These are phyloP conservation scores for Coniferiporia sulphurascens DNA, from an alignment of 1,284 basidiomycete genomes.

Conservation along the genomic window DNA sequence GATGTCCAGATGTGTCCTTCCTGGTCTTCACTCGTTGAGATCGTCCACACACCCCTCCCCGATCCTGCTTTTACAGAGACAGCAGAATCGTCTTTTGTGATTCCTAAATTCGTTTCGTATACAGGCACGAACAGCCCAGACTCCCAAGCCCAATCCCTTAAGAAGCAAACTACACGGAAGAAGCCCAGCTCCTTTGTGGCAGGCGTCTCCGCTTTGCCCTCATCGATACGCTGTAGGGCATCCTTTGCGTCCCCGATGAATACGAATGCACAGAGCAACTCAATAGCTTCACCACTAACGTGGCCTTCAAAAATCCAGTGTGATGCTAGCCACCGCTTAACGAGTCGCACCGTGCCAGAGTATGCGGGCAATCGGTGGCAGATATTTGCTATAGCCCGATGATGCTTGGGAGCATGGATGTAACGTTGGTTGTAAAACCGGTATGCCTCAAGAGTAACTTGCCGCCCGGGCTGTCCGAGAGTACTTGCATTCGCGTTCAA, in stretches of 20 bases:
- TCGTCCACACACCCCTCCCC: slow-evolving; percentile 65
- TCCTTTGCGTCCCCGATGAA: slow-evolving; percentile 1
- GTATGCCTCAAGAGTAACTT: slow-evolving; percentile 59
- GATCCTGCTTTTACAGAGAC: slow-evolving; percentile 33
- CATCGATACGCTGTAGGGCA: slow-evolving; percentile 20
- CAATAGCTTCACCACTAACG: slow-evolving; percentile 74
- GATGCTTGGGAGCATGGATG: slow-evolving; percentile 78
- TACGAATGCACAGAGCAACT: slow-evolving; percentile 59
- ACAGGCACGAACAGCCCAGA: slow-evolving; percentile 58
- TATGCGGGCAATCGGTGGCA: slow-evolving; percentile 80
- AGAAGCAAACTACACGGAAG: slow-evolving; percentile 64
- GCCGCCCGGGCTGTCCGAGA: slow-evolving; percentile 41
- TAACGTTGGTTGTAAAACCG: slow-evolving; percentile 68
- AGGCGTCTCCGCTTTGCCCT: slow-evolving; percentile 35
- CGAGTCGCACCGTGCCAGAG: slow-evolving; percentile 78
- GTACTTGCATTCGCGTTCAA: slow-evolving; percentile 21
- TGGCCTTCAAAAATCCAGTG: slow-evolving; percentile 82
- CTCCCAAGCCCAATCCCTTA: slow-evolving; percentile 86
- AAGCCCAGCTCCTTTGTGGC: slow-evolving; percentile 80
- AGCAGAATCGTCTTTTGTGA: slow-evolving; percentile 11
- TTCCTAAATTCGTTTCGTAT: slow-evolving; percentile 36
- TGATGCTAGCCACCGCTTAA: slow-evolving; percentile 89
- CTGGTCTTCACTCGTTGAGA: slow-evolving; percentile 79
- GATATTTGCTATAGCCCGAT: slow-evolving; percentile 77
- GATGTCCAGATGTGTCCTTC: slow-evolving; percentile 75